Percentiles rank a stretch among this genome's conserved stretches.
Conservation (phyloP, 805 yeast genomes). For the Kodamaea jinghongensis region DNA sequence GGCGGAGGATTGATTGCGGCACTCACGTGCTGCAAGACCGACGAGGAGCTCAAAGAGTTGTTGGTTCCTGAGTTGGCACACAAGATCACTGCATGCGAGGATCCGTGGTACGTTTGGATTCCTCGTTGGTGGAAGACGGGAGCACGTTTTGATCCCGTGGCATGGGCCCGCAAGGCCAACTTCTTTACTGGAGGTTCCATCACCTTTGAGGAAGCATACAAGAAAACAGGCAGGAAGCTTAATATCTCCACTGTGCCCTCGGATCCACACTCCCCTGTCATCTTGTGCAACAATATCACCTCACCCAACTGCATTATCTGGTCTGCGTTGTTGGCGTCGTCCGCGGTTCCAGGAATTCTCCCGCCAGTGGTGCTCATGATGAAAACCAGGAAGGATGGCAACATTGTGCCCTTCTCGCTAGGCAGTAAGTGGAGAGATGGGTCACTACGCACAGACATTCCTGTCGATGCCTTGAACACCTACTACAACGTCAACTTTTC, state of each 20-base stretch:
- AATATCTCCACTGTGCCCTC: conserved; percentile 80
- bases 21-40: conserved; percentile 63
- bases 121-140: conserved; percentile 72
- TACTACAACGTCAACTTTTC: conserved; percentile 75
- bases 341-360: conserved; percentile 80
- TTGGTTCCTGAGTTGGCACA: conserved; percentile 60
- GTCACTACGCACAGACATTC: conserved; percentile 73
- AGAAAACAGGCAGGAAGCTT: conserved; percentile 65
- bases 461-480: conserved; percentile 68
- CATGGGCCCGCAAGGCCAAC: conserved; percentile 66
- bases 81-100: conserved; percentile 68
- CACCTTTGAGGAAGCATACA: conserved; percentile 68
- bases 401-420: conserved; percentile 62
- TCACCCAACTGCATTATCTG: conserved; percentile 81
- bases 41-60: conserved; percentile 57
- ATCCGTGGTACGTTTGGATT: conserved; percentile 57
- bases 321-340: conserved; percentile 72
- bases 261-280: conserved; percentile 78
- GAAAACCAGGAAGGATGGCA: conserved; percentile 42
- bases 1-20: conserved; percentile 83
- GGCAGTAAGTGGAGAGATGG: conserved; percentile 83
- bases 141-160: conserved; percentile 71
- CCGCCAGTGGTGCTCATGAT: conserved; percentile 80
- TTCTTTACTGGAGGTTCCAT: conserved; percentile 74
- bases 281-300: conserved; percentile 71